These are phyloP conservation scores for Cadophora malorum DNA, from an alignment of 2,329 filamentous ascomycete species.

Conservation along the genomic window DNA sequence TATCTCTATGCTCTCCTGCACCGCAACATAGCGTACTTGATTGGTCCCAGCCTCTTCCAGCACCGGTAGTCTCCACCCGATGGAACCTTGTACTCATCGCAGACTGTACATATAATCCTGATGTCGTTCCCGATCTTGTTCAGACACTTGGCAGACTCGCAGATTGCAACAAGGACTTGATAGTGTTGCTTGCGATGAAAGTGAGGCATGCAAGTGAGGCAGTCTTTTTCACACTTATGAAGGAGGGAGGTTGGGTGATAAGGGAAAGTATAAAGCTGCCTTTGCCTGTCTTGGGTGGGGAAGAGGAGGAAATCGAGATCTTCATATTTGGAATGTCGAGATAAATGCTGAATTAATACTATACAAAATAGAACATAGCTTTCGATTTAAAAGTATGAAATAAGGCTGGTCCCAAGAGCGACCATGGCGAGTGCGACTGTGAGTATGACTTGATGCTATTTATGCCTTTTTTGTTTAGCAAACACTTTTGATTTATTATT, in stretches of 20 bases:
- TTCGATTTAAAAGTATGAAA: neutral
- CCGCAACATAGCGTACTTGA: constrained; percentile 58
- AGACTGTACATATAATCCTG: constrained; percentile 77
- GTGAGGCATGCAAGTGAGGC: constrained; percentile 70
- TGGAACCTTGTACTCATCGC: constrained; percentile 69
- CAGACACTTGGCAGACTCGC: constrained; percentile 52
- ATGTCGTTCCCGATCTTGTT: constrained; percentile 69
- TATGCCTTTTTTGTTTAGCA: neutral
- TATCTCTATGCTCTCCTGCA: constrained; percentile 23
- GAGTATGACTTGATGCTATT: neutral
- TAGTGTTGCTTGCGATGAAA: constrained; percentile 68
- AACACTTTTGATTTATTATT: too few relatives aligned
- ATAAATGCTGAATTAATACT: neutral
- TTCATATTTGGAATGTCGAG: constrained; percentile 36
- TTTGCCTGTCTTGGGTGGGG: constrained; percentile 38
- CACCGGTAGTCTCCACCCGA: constrained; percentile 41
- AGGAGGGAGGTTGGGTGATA: constrained; percentile 36
- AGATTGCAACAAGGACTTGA: constrained; percentile 23
- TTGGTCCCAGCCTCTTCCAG: constrained; percentile 61
- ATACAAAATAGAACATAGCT: neutral
- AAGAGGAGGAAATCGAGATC: constrained; percentile 42
- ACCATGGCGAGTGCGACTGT: neutral
- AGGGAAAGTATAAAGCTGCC: constrained; percentile 32
- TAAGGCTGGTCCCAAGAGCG: neutral
- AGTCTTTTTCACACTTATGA: constrained; percentile 69